Percentiles rank a stretch among this genome's conserved stretches.
phyloP scores from a whole-genome alignment of 1,284 basidiomycete genomes.

The Melampsora americana region DNA sequence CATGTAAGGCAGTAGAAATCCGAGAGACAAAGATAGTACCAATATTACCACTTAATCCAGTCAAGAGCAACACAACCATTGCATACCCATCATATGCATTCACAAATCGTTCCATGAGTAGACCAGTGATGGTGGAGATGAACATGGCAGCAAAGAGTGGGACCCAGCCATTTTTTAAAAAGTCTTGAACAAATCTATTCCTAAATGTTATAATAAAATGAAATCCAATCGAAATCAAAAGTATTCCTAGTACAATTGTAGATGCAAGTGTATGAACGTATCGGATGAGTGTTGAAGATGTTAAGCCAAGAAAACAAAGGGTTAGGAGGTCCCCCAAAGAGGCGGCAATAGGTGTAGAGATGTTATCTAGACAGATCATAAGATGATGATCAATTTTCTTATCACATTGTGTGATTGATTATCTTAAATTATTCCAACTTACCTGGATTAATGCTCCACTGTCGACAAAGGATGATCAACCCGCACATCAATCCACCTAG shows the following conservation, averaged over 20 bases:
- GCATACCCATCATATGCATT: conserved; percentile 81
- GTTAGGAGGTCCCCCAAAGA: conserved; percentile 91
- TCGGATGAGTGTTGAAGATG: conserved; percentile 52
- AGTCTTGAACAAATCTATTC: conserved; percentile 66
- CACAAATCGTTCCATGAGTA: conserved; percentile 85
- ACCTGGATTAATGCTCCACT: conserved; percentile 78
- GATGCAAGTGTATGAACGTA: conserved; percentile 55
- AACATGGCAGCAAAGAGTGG: conserved; percentile 88
- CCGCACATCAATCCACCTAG: conserved; percentile 90
- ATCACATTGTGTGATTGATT: not conserved
- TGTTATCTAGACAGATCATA: conserved; percentile 67
- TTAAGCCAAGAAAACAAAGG: conserved; percentile 55
- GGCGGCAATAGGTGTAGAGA: conserved; percentile 86
- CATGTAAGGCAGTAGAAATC: conserved; percentile 78
- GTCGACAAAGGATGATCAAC: conserved; percentile 74
- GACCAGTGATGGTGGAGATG: conserved; percentile 83
- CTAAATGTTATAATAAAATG: conserved; percentile 61
- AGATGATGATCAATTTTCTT: not conserved
- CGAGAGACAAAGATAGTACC: conserved; percentile 89
- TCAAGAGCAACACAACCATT: conserved; percentile 80
- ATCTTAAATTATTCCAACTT: conserved; percentile 47
- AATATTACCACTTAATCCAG: conserved; percentile 79
- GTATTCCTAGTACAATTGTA: conserved; percentile 64
- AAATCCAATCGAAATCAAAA: conserved; percentile 61
- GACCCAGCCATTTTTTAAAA: conserved; percentile 80